Evolutionary conservation across 331 rosid genomes (phyloP).

Genomic region (Stylosanthes scabra): DNA sequence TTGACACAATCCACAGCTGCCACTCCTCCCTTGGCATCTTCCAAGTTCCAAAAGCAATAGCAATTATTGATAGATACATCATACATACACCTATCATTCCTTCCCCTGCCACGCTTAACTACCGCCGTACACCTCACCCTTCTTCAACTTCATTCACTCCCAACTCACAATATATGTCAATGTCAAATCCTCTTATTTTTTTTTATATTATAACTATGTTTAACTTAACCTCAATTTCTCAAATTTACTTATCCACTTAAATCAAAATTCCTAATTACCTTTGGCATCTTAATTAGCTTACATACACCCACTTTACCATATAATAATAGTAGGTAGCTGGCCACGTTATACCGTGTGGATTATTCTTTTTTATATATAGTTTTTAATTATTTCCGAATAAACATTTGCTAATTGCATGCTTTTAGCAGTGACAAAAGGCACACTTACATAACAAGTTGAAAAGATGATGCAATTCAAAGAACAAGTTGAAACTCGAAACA

Average conservation of each 20-base stretch:
- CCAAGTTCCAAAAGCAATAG: constrained; percentile 3
- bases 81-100: not conserved
- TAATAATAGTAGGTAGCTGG: not conserved
- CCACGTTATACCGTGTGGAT: not conserved
- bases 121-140: constrained; percentile 10
- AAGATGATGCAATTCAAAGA: constrained; percentile 1
- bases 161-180: not conserved
- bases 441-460: constrained; percentile 5
- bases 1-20: constrained; percentile 5
- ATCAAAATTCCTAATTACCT: too few species aligned
- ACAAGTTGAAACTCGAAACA: not conserved
- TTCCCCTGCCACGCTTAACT: not conserved
- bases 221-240: not conserved
- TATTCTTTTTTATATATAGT: not conserved
- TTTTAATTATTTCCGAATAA: not conserved
- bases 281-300: too few species aligned
- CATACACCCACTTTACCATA: not conserved
- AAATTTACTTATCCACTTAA: not conserved
- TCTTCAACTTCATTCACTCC: not conserved
- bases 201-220: not conserved
- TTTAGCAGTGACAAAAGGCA: not conserved
- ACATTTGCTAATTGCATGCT: not conserved
- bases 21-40: not conserved
- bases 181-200: too few species aligned
- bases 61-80: not conserved